phyloP scores from a whole-genome alignment of 2,329 filamentous ascomycete genomes.

The Periconia sp. region DNA sequence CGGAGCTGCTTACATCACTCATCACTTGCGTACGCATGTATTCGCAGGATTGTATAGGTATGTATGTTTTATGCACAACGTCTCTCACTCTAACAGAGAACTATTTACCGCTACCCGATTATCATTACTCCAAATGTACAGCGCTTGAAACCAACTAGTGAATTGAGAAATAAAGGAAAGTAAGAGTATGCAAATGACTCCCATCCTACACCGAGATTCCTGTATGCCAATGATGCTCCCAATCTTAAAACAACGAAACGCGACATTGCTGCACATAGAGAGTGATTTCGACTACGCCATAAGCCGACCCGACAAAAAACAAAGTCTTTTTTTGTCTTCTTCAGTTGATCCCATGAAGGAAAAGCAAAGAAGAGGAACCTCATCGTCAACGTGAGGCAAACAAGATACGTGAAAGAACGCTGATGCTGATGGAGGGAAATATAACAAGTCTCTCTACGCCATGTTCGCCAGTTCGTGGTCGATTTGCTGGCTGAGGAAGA shows the following conservation, averaged over 20 bases:
- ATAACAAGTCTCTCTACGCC: conserved; percentile 52
- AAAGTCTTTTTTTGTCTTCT: background rate
- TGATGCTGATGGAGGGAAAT: conserved; percentile 6
- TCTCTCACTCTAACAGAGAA: background rate
- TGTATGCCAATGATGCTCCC: background rate
- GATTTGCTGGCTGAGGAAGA: conserved; percentile 90
- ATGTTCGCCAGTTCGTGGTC: conserved; percentile 92
- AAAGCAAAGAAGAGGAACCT: background rate
- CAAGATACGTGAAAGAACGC: conserved; percentile 19
- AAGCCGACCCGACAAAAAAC: background rate
- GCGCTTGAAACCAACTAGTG: background rate
- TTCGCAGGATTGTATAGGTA: background rate
- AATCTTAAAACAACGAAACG: background rate
- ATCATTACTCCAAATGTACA: conserved; percentile 16
- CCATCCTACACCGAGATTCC: background rate
- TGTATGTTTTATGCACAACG: background rate
- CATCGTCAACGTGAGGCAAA: conserved; percentile 9
- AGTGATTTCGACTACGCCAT: background rate
- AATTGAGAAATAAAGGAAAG: background rate
- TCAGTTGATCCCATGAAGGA: background rate
- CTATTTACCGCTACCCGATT: conserved; percentile 15
- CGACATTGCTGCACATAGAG: background rate
- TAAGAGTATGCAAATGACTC: conserved; percentile 1
- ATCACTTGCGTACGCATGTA: background rate
- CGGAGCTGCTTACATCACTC: background rate